Evolutionary conservation across 768 basidiomycete genomes (phyloP).

Genomic region (Butyriboletus loyo): DNA sequence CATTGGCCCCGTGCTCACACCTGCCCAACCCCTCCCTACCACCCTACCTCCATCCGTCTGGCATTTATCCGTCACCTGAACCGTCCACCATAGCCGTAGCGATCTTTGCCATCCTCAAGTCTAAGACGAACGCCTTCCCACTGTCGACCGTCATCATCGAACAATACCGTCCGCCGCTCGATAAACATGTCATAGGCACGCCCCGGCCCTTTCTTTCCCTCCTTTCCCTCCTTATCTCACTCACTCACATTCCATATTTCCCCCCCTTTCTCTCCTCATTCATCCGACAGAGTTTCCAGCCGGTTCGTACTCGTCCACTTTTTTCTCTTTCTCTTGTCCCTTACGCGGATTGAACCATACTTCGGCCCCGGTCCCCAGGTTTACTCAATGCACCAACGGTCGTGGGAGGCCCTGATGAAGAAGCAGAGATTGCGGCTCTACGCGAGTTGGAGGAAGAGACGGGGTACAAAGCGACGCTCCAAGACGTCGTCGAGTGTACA

Average conservation of each 20-base stretch:
- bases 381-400: conserved; percentile 67
- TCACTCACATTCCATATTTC: background rate
- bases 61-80: background rate
- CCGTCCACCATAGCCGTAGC: conserved; percentile 63
- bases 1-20: background rate
- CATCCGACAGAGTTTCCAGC: conserved; percentile 51
- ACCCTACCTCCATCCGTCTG: background rate
- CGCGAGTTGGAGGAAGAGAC: conserved; percentile 94
- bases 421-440: conserved; percentile 73
- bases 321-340: conserved; percentile 23
- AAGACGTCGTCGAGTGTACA: conserved; percentile 56
- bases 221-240: background rate
- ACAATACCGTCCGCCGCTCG: conserved; percentile 88
- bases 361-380: conserved; percentile 39
- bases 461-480: conserved; percentile 64
- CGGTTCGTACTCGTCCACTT: conserved; percentile 35
- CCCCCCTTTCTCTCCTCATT: no score
- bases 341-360: background rate
- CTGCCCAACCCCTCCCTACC: no score
- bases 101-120: conserved; percentile 75
- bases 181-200: conserved; percentile 69
- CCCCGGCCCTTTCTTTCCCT: no score
- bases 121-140: conserved; percentile 68
- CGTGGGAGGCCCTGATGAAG: conserved; percentile 43
- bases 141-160: conserved; percentile 83